Evolutionary conservation across 1,139 yeast genomes (phyloP).

Genomic region (Geotrichum reessii): DNA sequence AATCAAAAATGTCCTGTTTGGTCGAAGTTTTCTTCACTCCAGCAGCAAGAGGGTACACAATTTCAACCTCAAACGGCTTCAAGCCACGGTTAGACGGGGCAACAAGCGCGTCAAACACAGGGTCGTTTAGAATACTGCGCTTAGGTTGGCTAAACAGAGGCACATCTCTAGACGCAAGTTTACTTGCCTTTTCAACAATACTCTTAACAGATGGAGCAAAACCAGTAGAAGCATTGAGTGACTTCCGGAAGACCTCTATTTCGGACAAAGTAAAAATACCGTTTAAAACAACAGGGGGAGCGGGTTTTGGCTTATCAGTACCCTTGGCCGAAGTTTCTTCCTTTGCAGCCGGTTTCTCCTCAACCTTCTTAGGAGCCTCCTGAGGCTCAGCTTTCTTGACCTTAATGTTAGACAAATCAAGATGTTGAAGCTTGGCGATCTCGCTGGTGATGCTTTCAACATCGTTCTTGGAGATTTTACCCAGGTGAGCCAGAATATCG

Average conservation of each 20-base stretch:
- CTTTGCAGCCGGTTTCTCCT: conserved; percentile 12
- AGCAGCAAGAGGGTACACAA: conserved; percentile 39
- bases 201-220: conserved; percentile 30
- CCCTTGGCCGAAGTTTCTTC: background rate
- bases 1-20: conserved; percentile 40
- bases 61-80: conserved; percentile 53
- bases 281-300: conserved; percentile 15
- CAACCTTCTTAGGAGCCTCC: conserved; percentile 10
- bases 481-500: conserved; percentile 80
- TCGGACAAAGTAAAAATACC: conserved; percentile 20
- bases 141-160: conserved; percentile 44
- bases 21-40: conserved; percentile 21
- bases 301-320: conserved; percentile 12
- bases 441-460: conserved; percentile 51
- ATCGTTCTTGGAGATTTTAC: conserved; percentile 55
- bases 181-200: conserved; percentile 39
- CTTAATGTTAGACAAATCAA: conserved; percentile 72
- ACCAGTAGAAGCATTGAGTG: conserved; percentile 34
- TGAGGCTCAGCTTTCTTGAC: conserved; percentile 33
- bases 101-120: conserved; percentile 60
- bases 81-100: conserved; percentile 37
- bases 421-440: conserved; percentile 53
- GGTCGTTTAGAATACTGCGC: conserved; percentile 48
- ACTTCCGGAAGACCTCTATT: conserved; percentile 23
- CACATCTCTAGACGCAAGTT: conserved; percentile 36